These are phyloP conservation scores for Spizellomyces sp. DNA, from an alignment of 192 early-diverging fungal species.

Conservation along the genomic window DNA sequence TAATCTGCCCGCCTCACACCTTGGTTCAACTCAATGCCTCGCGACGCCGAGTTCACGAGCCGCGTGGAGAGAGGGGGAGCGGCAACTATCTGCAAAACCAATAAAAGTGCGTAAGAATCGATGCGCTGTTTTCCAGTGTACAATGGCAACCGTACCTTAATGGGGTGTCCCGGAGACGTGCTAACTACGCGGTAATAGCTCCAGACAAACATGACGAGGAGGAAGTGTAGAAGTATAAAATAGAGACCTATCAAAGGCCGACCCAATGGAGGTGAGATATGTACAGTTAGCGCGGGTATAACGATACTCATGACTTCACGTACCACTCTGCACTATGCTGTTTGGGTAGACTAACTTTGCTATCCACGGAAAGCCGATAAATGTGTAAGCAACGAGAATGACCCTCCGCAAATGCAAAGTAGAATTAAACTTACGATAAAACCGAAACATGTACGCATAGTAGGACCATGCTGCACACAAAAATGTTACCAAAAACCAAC, in stretches of 20 bases:
- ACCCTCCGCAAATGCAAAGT: background rate
- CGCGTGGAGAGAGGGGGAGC: background rate
- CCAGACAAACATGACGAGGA: conserved; percentile 30
- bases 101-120: background rate
- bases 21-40: background rate
- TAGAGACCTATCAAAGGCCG: background rate
- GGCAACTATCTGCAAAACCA: background rate
- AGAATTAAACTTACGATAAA: conserved; percentile 1
- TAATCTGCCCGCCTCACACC: background rate
- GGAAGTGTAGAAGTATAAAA: conserved; percentile 15
- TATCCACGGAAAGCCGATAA: background rate
- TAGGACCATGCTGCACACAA: conserved; percentile 25
- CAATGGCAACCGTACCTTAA: background rate
- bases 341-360: background rate
- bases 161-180: conserved; percentile 25
- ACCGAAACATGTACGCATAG: conserved; percentile 31
- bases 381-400: background rate
- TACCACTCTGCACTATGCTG: conserved; percentile 4
- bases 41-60: background rate
- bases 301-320: background rate
- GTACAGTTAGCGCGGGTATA: background rate
- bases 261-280: background rate
- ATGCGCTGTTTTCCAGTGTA: background rate
- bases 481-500: background rate
- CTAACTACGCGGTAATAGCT: conserved; percentile 26